Base-by-base conservation (phyloP, 1,284 basidiomycete species). In the Papiliotrema nemorosa region DNA sequence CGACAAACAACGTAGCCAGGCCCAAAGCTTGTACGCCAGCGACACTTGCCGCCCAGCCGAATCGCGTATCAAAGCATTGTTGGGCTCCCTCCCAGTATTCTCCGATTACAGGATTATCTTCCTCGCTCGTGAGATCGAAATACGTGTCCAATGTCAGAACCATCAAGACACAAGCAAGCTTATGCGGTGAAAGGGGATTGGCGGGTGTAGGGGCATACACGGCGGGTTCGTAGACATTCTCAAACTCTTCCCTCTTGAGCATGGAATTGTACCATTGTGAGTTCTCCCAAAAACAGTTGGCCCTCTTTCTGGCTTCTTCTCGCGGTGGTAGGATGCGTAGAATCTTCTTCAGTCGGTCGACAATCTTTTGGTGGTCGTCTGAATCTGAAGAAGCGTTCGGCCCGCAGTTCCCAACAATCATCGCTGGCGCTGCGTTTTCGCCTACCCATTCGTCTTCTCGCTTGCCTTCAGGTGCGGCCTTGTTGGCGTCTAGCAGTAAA, bases 91-190 rank as follows among this genome's bases (percentile, higher is more conserved):
- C 65, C 67, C 69, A 72, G 50, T 67, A 72, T 10, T 55, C 44
- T 0, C 58, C 65, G 9, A 72, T 54, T 3, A 51, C 44, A 3
- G 66, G 60, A 50, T 64, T 57, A 10, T 69, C 64, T 46, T 61
- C 56, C 9, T 65, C 62, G 9, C 27, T 38, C 0, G 49, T 33
- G 5, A 67, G 47, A 47, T 72, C 69, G 22, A 72, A 58, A 44
- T 65, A 70, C 12, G 54, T 54, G n/a, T 70, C 63, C 18, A 72
- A 57, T 0, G 60, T 60, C n/a, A 70, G 51, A 10, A 70, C 57
- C 54, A 72, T 72, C 14, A 70, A 47, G n/a, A 72, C 69, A 39
- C 62, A 63, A 10, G 70, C 69, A 9, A 72, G 62, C 47, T 72
- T 72, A 52, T 72, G 70, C 0, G 67, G 70, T 10, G 66, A 64